phyloP scores from a whole-genome alignment of 1,284 basidiomycete species.

The Trametes polyzona region DNA sequence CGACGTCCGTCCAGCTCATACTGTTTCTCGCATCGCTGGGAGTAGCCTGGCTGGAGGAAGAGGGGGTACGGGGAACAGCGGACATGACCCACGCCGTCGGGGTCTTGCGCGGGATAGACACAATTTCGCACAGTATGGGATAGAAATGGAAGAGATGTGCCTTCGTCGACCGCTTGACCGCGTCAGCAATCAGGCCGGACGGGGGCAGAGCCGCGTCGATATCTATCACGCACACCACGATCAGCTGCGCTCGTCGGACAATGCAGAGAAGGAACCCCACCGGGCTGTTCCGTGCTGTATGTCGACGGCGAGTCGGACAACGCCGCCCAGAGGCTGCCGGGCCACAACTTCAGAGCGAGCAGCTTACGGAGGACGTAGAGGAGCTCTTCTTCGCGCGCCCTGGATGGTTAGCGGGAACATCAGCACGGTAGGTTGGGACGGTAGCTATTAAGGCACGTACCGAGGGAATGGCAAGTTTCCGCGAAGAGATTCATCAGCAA shows the following conservation, averaged over 20 bases:
- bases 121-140: slow-evolving; percentile 76
- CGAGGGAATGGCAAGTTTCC: slow-evolving; percentile 86
- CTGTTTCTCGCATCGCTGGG: slow-evolving; percentile 19
- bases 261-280: slow-evolving; percentile 38
- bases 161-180: slow-evolving; percentile 69
- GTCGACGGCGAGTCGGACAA: slow-evolving; percentile 64
- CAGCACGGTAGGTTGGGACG: background rate
- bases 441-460: slow-evolving; percentile 41
- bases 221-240: slow-evolving; percentile 31
- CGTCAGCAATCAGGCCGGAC: slow-evolving; percentile 62
- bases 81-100: slow-evolving; percentile 67
- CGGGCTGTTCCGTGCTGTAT: slow-evolving; percentile 55
- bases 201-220: slow-evolving; percentile 51
- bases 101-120: slow-evolving; percentile 64
- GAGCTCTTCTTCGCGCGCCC: slow-evolving; percentile 88
- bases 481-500: slow-evolving; percentile 82
- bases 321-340: slow-evolving; percentile 77
- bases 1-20: slow-evolving; percentile 27
- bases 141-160: slow-evolving; percentile 90
- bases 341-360: slow-evolving; percentile 69
- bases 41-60: slow-evolving; percentile 13
- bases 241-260: background rate
- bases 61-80: slow-evolving; percentile 10
- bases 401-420: slow-evolving; percentile 39
- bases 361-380: slow-evolving; percentile 83